Evolutionary conservation across 2,329 filamentous ascomycete species (phyloP), one percentile per base, ranked within the genome.

Genomic region (Spiromastix sp.): DNA sequence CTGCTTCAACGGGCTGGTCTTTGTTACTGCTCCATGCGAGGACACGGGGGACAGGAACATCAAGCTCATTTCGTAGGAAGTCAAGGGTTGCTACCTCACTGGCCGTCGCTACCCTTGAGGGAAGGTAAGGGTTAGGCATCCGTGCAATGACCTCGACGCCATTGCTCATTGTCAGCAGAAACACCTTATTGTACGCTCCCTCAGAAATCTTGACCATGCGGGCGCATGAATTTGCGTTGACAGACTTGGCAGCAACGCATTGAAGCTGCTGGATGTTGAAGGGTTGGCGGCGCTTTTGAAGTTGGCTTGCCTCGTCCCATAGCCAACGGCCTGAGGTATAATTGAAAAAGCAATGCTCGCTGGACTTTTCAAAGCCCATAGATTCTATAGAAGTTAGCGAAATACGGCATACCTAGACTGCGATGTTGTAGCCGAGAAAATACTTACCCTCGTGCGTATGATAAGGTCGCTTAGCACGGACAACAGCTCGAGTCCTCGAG

Each of bases 61-160:
- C 22, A 2, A 48, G 38, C 10, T 24, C 21, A 24, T 24, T 24
- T 45, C 54, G 16, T 10, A n/a, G 16, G 38, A 57, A 53, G 8
- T 57, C 49, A 33, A 61, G 45, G 16, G 55, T 61, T 10, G 56
- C 57, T 25, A 55, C 56, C 43, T 60, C 56, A 38, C 52, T 56
- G 32, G 56, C 55, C 17, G 51, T 44, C 22, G 49, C 44, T 4
- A 41, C 34, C 22, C 34, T 26, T 11, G 33, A 27, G 21, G 42
- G 19, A 12, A 30, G 10, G 34, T 39, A 31, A 27, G 41, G 39
- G 39, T 44, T 42, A 6, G 43, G 43, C n/a, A 44, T 38, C 21
- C 38, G 37, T 22, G 39, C 42, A 31, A 46, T 31, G 24, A 44
- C 37, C 26, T 40, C 9, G 6, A 21, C 15, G 8, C 30, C 43